phyloP scores from a whole-genome alignment of 129 eudicot genomes.

The Gnaphalium uliginosum region DNA sequence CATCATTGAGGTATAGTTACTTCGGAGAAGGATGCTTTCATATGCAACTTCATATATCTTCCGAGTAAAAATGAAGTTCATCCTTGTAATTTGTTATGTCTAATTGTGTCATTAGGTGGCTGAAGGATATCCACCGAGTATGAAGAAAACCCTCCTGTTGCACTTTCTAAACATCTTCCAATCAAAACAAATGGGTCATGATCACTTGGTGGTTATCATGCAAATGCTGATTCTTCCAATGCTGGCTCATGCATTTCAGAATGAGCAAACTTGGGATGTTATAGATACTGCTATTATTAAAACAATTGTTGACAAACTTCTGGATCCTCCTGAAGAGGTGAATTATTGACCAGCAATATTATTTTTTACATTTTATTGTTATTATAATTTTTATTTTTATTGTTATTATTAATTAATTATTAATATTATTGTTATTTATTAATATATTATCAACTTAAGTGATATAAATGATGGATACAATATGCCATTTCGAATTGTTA shows the following conservation, averaged over 20 bases:
- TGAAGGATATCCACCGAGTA: constrained; percentile 79
- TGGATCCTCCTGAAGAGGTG: constrained; percentile 99
- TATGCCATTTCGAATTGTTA: neutral
- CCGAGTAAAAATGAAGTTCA: neutral
- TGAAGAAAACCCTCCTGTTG: constrained; percentile 84
- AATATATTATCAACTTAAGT: too few species aligned
- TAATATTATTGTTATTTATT: too few species aligned
- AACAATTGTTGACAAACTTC: constrained; percentile 90
- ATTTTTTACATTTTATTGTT: constrained; percentile 1
- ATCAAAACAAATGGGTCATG: constrained; percentile 82
- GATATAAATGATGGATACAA: too few species aligned
- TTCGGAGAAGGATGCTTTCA: constrained; percentile 19
- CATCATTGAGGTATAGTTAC: constrained; percentile 74
- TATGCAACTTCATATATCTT: constrained; percentile 12
- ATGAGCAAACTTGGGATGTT: constrained; percentile 96
- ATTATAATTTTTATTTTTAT: neutral
- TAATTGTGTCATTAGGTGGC: constrained; percentile 61
- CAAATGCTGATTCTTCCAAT: constrained; percentile 98
- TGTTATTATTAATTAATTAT: too few species aligned
- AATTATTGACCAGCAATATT: constrained; percentile 1
- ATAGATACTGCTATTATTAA: constrained; percentile 81
- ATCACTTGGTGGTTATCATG: constrained; percentile 94
- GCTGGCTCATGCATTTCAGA: constrained; percentile 97
- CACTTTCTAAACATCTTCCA: constrained; percentile 87
- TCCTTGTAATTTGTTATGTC: neutral